Base-by-base conservation (phyloP, 257 asterid species). In the Gentiana dahurica region DNA sequence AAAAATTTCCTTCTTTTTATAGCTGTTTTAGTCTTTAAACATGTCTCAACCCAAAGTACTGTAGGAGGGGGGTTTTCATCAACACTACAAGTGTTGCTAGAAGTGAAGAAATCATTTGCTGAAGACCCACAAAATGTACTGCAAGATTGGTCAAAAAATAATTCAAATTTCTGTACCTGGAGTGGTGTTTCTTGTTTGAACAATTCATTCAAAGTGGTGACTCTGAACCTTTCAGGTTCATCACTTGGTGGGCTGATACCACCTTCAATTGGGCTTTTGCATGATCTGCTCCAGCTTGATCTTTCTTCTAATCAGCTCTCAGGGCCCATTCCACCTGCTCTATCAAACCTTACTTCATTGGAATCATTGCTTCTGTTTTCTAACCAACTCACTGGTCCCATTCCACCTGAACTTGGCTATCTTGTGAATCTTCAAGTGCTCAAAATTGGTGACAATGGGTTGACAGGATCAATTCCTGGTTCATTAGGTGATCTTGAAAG, bases 241-340 rank as follows among this genome's bases (percentile, higher is more conserved):
- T 80, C 90, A 6, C 73, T 89, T 1, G 15, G 55, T 7, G 97
- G 97, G 57, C 49, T 93, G 3, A 60, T 89, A 13, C 77, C 97
- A 51, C 86, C 95, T 8, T 68, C 94, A 1, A 60, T 89, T n/a
- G 77, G 69, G 64, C 78, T 63, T 10, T 59, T 89, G 46, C 71
- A 66, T 35, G 53, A 84, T 88, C 93, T 89, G 73, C 89, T 84
- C 90, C 91, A 69, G 77, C 95, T 86, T 49, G 79, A 84, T 63
- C 90, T 89, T 51, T 86, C 95, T 55, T 64, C 74, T 50, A 86
- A 89, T 53, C 53, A 6, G 4, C 79, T 84, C 62, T 59, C 95
- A 13, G 96, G 96, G 41, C 84, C 95, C 89, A 87, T 87, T 41
- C 98, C 98, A 82, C 74, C 96, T 65, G 44, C 88, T 71, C 81